Evolutionary conservation across 2,329 filamentous ascomycete genomes (phyloP).

Genomic region (Neonectria faginata): DNA sequence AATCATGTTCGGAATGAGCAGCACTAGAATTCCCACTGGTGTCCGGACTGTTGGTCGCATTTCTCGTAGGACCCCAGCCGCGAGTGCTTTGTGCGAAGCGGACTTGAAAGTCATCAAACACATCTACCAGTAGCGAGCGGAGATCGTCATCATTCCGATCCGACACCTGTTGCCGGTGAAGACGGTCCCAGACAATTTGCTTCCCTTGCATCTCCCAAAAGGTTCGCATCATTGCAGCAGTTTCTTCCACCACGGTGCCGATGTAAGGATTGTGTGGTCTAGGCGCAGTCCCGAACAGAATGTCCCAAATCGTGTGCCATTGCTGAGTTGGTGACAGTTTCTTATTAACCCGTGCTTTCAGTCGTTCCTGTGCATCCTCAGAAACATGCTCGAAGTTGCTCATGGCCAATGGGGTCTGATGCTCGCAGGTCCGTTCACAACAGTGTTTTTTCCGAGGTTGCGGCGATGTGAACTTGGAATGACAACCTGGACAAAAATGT

Average conservation of each 20-base stretch:
- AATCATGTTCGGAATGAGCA: too few relatives aligned
- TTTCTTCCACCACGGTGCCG: conserved; percentile 24
- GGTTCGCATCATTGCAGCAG: conserved; percentile 25
- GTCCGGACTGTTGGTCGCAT: too few relatives aligned
- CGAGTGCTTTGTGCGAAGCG: neutral
- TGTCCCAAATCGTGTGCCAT: conserved; percentile 35
- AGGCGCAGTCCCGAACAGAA: conserved; percentile 21
- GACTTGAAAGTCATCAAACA: neutral
- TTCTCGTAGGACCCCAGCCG: too few relatives aligned
- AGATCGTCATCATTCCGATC: neutral
- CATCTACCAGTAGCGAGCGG: neutral
- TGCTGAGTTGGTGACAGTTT: conserved; percentile 20
- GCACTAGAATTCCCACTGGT: too few relatives aligned
- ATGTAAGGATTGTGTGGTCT: conserved; percentile 18
- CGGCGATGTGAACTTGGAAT: neutral
- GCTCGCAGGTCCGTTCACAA: neutral
- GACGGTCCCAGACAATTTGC: neutral
- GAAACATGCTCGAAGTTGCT: conserved; percentile 19
- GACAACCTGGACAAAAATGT: conserved; percentile 5
- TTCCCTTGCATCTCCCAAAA: conserved; percentile 21
- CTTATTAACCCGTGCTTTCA: conserved; percentile 22
- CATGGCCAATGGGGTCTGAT: neutral
- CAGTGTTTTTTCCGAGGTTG: neutral
- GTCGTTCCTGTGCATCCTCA: conserved; percentile 14
- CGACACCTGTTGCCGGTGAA: neutral